These are phyloP conservation scores for Aspergillus luchuensis DNA, from an alignment of 2,329 filamentous ascomycete species.

Conservation along the genomic window DNA sequence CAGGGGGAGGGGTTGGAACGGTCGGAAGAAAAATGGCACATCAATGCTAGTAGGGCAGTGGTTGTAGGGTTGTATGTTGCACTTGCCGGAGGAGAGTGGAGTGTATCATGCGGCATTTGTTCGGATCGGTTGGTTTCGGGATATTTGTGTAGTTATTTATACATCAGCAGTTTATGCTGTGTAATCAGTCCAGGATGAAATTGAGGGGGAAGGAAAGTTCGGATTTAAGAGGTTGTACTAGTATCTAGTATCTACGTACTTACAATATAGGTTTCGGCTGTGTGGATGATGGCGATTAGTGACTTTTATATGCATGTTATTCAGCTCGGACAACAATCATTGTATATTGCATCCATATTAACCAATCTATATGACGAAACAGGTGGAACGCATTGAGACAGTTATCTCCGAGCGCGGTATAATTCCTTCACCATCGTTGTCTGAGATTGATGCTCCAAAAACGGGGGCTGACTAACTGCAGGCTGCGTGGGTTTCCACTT, in stretches of 20 bases:
- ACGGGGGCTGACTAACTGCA: constrained; percentile 4
- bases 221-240: background rate
- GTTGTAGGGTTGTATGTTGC: background rate
- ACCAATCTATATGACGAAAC: background rate
- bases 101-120: background rate
- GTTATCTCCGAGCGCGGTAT: constrained; percentile 3
- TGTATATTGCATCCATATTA: background rate
- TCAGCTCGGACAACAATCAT: too few relatives aligned
- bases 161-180: background rate
- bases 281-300: too few relatives aligned
- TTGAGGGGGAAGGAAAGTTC: background rate
- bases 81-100: background rate
- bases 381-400: constrained; percentile 5
- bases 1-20: background rate
- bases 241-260: too few relatives aligned
- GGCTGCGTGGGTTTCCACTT: background rate
- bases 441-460: constrained; percentile 9
- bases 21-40: background rate
- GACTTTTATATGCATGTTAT: too few relatives aligned
- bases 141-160: background rate
- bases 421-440: background rate
- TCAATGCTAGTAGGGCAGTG: background rate
- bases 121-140: background rate
- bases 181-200: background rate
- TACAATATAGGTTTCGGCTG: too few relatives aligned